Percentiles rank a stretch among this genome's conserved stretches.
Evolutionary conservation across 768 basidiomycete species (phyloP).

Genomic region (Tephrocybe rancida): DNA sequence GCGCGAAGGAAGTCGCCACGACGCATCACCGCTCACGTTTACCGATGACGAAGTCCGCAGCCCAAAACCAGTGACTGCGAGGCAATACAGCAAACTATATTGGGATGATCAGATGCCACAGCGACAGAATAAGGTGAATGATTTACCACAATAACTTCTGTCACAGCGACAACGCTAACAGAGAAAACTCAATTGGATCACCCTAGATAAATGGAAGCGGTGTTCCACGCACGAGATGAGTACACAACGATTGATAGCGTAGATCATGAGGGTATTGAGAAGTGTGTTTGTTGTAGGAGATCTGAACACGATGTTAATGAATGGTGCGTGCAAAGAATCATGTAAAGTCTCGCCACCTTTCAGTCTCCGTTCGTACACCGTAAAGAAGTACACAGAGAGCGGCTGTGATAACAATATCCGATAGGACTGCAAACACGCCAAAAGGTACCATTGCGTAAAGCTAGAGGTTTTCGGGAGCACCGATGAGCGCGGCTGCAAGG

Average conservation of each 20-base stretch:
- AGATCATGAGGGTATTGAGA: constrained; percentile 2
- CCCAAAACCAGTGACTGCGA: not conserved
- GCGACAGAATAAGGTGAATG: not conserved
- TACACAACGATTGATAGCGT: constrained; percentile 1
- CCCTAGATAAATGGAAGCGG: not conserved
- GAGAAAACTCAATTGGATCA: not conserved
- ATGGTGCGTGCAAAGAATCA: not conserved
- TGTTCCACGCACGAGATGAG: constrained; percentile 2
- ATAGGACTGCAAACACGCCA: not conserved
- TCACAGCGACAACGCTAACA: not conserved
- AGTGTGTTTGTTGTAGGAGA: not conserved
- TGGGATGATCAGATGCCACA: not conserved
- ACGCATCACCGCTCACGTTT: not conserved
- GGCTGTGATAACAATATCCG: not conserved
- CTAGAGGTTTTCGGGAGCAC: not conserved
- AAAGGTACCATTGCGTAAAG: not conserved
- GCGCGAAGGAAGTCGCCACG: not conserved
- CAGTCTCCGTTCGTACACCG: not conserved
- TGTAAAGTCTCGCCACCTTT: not conserved
- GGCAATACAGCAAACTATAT: not conserved
- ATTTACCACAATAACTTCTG: not conserved
- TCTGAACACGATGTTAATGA: not conserved
- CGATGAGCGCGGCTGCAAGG: not conserved
- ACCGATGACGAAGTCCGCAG: not conserved
- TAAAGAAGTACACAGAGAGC: not conserved